Evolutionary conservation across 306 rosid genomes (phyloP).

Genomic region (Alnus rubra): DNA sequence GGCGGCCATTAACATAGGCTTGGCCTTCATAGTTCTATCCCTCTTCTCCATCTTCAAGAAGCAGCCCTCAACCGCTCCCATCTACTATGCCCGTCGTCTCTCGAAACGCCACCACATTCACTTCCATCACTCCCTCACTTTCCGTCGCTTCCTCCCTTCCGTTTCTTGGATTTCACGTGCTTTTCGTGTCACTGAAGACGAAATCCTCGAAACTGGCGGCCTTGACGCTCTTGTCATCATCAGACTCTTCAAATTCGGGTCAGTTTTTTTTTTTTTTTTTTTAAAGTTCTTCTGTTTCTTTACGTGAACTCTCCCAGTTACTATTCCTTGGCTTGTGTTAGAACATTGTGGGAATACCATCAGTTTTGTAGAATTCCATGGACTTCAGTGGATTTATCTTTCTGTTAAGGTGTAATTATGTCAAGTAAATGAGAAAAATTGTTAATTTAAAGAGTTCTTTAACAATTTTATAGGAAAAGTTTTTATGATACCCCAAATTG

Average conservation of each 20-base stretch:
- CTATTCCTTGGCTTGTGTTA: background rate
- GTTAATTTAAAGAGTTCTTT: no score
- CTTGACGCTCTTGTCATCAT: slow-evolving; percentile 81
- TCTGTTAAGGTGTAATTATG: no score
- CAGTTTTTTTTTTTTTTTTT: background rate
- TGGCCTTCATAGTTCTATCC: slow-evolving; percentile 63
- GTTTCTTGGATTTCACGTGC: slow-evolving; percentile 68
- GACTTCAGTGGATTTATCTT: no score
- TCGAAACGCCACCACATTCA: slow-evolving; percentile 31
- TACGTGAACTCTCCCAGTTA: background rate
- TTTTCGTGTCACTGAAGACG: slow-evolving; percentile 54
- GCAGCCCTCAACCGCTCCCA: slow-evolving; percentile 61
- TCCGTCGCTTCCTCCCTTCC: slow-evolving; percentile 63
- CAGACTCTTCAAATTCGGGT: slow-evolving; percentile 87
- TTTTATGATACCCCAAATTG: no score
- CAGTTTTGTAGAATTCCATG: no score
- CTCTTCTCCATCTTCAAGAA: slow-evolving; percentile 82
- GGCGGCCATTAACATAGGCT: slow-evolving; percentile 75
- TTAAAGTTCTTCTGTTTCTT: background rate
- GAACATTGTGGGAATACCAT: background rate
- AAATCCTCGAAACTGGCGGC: slow-evolving; percentile 57
- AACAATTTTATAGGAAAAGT: no score
- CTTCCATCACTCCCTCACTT: slow-evolving; percentile 22
- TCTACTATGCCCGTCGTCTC: slow-evolving; percentile 76
- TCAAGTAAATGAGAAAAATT: no score